phyloP scores from a whole-genome alignment of 2,329 filamentous ascomycete genomes.

The Thermoascus crustaceus region DNA sequence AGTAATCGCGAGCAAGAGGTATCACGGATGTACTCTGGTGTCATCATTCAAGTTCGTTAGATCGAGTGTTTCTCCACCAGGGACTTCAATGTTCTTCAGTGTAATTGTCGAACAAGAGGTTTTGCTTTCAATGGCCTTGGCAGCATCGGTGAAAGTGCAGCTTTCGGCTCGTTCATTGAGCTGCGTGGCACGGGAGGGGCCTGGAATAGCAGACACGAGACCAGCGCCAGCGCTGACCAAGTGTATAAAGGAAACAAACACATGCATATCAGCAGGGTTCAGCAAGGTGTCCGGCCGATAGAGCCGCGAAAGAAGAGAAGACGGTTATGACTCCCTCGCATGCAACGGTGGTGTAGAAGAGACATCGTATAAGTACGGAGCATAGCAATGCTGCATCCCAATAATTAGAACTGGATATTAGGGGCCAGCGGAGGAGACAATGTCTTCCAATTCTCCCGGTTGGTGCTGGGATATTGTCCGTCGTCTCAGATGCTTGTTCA shows the following conservation, averaged over 20 bases:
- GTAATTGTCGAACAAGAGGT: constrained; percentile 47
- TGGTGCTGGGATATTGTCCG: too few relatives aligned
- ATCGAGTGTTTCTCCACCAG: constrained; percentile 52
- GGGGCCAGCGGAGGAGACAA: too few relatives aligned
- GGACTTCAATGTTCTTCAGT: constrained; percentile 47
- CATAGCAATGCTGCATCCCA: too few relatives aligned
- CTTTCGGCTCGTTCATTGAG: constrained; percentile 21
- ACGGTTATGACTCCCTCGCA: too few relatives aligned
- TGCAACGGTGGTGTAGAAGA: too few relatives aligned
- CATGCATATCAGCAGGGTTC: too few relatives aligned
- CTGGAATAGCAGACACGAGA: constrained; percentile 15
- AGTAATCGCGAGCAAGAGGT: background rate
- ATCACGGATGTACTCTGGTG: constrained; percentile 35
- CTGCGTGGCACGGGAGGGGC: constrained; percentile 22
- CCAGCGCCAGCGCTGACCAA: constrained; percentile 8
- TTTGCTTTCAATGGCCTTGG: constrained; percentile 42
- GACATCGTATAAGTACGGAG: too few relatives aligned
- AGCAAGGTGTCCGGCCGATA: too few relatives aligned
- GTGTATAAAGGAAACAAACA: background rate
- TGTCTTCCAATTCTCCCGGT: too few relatives aligned
- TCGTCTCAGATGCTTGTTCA: too few relatives aligned
- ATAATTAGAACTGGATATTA: too few relatives aligned
- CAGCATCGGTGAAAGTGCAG: constrained; percentile 50
- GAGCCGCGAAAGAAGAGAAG: too few relatives aligned
- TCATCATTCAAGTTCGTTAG: constrained; percentile 45